Percentiles rank a stretch among this genome's conserved stretches.
Conservation (phyloP, 108 stramenopile species). For the Fistulifera pelliculosa region DNA sequence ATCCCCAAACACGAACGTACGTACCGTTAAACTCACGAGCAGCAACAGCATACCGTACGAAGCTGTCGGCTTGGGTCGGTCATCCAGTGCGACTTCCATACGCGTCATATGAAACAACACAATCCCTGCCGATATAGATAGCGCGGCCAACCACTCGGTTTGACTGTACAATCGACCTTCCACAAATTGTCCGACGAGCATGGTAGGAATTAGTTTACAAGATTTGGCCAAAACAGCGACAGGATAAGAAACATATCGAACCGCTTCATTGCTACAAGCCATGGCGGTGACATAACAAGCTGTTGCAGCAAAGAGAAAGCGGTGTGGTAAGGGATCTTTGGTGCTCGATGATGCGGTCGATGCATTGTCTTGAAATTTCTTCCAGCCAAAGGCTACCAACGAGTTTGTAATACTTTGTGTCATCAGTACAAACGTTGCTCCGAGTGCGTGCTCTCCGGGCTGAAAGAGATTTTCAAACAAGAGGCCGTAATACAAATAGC, state of each 20-base stretch:
- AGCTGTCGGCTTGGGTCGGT: slow-evolving; percentile 1
- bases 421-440: slow-evolving; percentile 59
- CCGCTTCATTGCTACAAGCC: slow-evolving; percentile 65
- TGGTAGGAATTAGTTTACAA: slow-evolving; percentile 92
- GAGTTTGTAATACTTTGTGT: slow-evolving; percentile 51
- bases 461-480: slow-evolving; percentile 64
- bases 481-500: slow-evolving; percentile 72
- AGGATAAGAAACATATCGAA: slow-evolving; percentile 84
- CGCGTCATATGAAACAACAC: slow-evolving; percentile 61
- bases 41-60: slow-evolving; percentile 60
- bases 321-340: background rate
- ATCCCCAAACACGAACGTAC: no score
- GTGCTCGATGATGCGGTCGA: background rate
- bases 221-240: slow-evolving; percentile 88
- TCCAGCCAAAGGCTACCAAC: slow-evolving; percentile 54
- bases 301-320: slow-evolving; percentile 21
- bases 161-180: slow-evolving; percentile 40
- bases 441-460: slow-evolving; percentile 12
- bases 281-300: slow-evolving; percentile 68
- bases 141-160: slow-evolving; percentile 68
- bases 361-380: slow-evolving; percentile 15
- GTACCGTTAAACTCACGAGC: slow-evolving; percentile 29
- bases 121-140: slow-evolving; percentile 67
- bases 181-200: slow-evolving; percentile 66
- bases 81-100: slow-evolving; percentile 23